Conservation (phyloP, 805 yeast species). For the Metschnikowia dekortorum region DNA sequence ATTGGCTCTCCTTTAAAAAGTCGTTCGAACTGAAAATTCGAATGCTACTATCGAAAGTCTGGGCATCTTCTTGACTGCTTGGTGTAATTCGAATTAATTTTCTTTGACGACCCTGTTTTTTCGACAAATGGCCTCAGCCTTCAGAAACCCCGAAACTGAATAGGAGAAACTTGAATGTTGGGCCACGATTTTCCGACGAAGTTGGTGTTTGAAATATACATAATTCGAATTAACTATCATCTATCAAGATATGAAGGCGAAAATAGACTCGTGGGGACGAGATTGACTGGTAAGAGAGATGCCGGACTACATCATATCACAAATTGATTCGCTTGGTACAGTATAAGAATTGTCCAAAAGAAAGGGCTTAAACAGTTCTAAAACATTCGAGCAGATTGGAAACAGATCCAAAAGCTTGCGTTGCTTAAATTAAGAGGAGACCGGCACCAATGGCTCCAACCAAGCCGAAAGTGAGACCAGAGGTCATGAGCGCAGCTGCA, state of each 20-base stretch:
- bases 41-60: no score
- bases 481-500: slow-evolving; percentile 11
- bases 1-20: no score
- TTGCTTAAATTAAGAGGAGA: slow-evolving; percentile 33
- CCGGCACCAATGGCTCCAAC: slow-evolving; percentile 50
- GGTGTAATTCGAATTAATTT: no score
- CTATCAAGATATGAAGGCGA: background rate
- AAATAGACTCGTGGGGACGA: background rate
- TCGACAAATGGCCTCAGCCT: no score
- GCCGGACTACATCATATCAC: background rate
- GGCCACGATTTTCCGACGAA: no score
- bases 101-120: no score
- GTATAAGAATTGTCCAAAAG: background rate
- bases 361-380: background rate
- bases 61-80: no score
- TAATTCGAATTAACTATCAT: background rate
- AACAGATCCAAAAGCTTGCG: background rate
- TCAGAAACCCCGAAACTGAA: no score
- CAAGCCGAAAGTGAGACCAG: slow-evolving; percentile 26
- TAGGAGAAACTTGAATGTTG: no score
- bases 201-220: background rate
- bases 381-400: background rate
- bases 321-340: background rate
- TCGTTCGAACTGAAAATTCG: no score
- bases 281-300: background rate